phyloP scores from a whole-genome alignment of 306 rosid species.

The Arachis stenosperma region DNA sequence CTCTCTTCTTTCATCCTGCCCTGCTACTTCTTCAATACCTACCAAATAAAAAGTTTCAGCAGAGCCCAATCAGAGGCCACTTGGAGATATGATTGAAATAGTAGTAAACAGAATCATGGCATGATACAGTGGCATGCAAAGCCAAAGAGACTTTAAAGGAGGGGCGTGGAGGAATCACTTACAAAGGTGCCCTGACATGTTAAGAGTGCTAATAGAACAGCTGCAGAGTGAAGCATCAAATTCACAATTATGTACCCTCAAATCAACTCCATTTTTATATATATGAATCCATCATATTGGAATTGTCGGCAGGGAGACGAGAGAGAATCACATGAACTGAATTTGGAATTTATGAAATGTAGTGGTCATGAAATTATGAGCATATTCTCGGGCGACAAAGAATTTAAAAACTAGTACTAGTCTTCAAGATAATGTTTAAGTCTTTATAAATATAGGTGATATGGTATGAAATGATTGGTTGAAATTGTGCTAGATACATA shows the following conservation, averaged over 20 bases:
- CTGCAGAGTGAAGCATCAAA: conserved; percentile 28
- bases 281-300: conserved; percentile 6
- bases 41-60: conserved; percentile 19
- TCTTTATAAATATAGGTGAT: background rate
- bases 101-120: background rate
- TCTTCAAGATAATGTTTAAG: background rate
- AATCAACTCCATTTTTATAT: background rate
- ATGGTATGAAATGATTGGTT: no score
- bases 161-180: conserved; percentile 36
- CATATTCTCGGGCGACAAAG: background rate
- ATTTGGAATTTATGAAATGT: background rate
- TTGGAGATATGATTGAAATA: background rate
- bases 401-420: background rate
- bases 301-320: conserved; percentile 28
- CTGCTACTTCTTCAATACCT: conserved; percentile 71
- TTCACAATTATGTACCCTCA: background rate
- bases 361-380: background rate
- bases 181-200: conserved; percentile 78
- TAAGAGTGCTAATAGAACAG: conserved; percentile 10
- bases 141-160: background rate
- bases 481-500: no score
- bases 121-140: conserved; percentile 11
- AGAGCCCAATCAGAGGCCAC: background rate
- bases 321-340: background rate
- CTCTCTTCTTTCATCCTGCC: conserved; percentile 66